Conservation (phyloP, 805 yeast species). For the Candida saitoana region DNA sequence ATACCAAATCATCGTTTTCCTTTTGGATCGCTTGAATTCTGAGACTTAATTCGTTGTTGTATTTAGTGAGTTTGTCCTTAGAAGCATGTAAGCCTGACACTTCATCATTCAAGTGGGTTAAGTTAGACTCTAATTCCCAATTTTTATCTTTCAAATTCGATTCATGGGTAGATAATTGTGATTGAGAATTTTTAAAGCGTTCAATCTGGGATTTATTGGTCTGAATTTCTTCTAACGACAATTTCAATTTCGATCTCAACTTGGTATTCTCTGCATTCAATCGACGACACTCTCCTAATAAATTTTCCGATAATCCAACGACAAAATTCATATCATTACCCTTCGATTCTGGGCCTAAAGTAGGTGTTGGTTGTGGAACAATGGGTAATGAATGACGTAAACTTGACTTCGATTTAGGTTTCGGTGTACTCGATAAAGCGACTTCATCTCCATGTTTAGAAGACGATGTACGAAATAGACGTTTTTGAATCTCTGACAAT, state of each 20-base stretch:
- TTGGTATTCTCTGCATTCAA: conserved; percentile 60
- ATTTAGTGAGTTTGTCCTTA: conserved; percentile 33
- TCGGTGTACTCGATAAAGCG: conserved; percentile 7
- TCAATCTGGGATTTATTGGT: conserved; percentile 31
- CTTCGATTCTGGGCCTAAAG: conserved; percentile 39
- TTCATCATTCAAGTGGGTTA: conserved; percentile 43
- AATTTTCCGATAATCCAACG: conserved; percentile 69
- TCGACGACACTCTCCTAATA: conserved; percentile 66
- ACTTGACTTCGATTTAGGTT: conserved; percentile 6
- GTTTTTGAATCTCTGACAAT: conserved; percentile 35
- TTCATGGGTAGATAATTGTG: conserved; percentile 39
- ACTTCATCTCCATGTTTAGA: conserved; percentile 5
- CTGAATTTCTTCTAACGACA: conserved; percentile 41
- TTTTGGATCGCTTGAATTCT: conserved; percentile 31
- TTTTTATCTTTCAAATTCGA: conserved; percentile 53
- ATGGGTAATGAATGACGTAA: conserved; percentile 5
- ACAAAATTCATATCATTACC: conserved; percentile 68
- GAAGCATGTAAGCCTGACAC: conserved; percentile 37
- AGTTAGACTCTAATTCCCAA: conserved; percentile 60
- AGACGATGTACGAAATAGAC: conserved; percentile 24
- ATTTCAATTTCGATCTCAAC: conserved; percentile 40
- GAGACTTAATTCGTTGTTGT: conserved; percentile 29
- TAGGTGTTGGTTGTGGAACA: conserved; percentile 20
- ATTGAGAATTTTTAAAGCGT: conserved; percentile 31
- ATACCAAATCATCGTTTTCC: conserved; percentile 46